Percentiles rank a stretch among this genome's conserved stretches.
Conservation (phyloP, 2,329 filamentous ascomycete genomes). For the Xylariales sp. region DNA sequence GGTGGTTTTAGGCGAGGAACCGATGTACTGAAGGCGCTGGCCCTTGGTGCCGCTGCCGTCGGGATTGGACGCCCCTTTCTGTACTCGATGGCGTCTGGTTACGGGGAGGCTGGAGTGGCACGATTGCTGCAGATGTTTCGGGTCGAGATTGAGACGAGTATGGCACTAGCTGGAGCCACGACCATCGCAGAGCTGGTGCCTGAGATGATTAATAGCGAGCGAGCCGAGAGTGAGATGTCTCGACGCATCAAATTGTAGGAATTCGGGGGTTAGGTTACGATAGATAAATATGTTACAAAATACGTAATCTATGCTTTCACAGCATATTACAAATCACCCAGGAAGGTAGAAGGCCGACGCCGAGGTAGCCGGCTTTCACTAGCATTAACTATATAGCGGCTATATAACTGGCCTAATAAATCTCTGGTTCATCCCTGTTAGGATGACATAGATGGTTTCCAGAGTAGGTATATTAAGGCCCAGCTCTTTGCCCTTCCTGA, state of each 20-base stretch:
- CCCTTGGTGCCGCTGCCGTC: too few relatives aligned
- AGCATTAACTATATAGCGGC: background rate
- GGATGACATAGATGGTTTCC: constrained; percentile 52
- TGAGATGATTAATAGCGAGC: constrained; percentile 29
- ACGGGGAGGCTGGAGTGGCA: constrained; percentile 1
- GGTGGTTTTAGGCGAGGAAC: too few relatives aligned
- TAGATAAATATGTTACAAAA: too few relatives aligned
- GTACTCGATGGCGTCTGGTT: too few relatives aligned
- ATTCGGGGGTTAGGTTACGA: too few relatives aligned
- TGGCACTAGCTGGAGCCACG: constrained; percentile 16
- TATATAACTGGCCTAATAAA: constrained; percentile 24
- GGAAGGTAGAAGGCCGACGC: too few relatives aligned
- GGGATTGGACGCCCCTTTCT: too few relatives aligned
- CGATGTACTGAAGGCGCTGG: too few relatives aligned
- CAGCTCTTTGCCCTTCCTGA: constrained; percentile 64
- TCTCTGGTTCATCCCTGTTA: constrained; percentile 49
- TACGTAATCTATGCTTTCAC: too few relatives aligned
- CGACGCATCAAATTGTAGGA: background rate
- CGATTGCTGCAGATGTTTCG: constrained; percentile 29
- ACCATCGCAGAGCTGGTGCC: constrained; percentile 18
- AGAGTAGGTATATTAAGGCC: constrained; percentile 66
- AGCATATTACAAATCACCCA: too few relatives aligned
- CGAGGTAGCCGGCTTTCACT: background rate
- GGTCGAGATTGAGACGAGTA: constrained; percentile 28
- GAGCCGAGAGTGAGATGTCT: constrained; percentile 30